Percentiles rank a stretch among this genome's conserved stretches.
Evolutionary conservation across 2,329 filamentous ascomycete genomes (phyloP).

Genomic region (Botryotinia globosa): DNA sequence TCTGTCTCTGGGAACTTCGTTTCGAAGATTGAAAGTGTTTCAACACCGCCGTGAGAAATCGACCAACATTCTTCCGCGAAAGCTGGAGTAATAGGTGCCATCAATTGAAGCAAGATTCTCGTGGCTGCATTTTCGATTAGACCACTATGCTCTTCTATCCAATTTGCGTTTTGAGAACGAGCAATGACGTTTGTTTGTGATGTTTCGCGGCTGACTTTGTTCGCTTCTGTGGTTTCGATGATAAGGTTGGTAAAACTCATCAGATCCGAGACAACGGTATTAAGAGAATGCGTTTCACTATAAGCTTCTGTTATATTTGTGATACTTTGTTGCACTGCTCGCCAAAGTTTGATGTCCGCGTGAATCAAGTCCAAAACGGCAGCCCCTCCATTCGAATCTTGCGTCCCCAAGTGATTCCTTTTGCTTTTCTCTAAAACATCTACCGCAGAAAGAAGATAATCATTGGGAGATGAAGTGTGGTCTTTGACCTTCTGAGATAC

Average conservation of each 20-base stretch:
- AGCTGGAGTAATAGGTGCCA: slow-evolving; percentile 77
- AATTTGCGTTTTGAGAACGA: not conserved
- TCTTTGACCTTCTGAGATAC: not conserved
- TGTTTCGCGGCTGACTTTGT: slow-evolving; percentile 23
- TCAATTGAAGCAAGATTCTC: slow-evolving; percentile 62
- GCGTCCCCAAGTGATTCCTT: too few species aligned
- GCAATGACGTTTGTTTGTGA: not conserved
- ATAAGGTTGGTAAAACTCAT: slow-evolving; percentile 76
- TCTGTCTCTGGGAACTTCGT: slow-evolving; percentile 58
- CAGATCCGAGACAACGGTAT: slow-evolving; percentile 79
- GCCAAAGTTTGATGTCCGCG: slow-evolving; percentile 50
- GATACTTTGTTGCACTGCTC: slow-evolving; percentile 66
- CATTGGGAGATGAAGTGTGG: not conserved
- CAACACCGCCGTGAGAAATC: slow-evolving; percentile 31
- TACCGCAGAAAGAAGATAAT: not conserved
- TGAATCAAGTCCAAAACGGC: slow-evolving; percentile 32
- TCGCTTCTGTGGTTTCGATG: slow-evolving; percentile 41
- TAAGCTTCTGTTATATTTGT: slow-evolving; percentile 65
- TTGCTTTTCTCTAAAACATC: not conserved
- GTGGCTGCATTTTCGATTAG: slow-evolving; percentile 28
- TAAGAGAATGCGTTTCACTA: slow-evolving; percentile 70
- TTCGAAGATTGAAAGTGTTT: slow-evolving; percentile 42
- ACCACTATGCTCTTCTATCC: slow-evolving; percentile 33
- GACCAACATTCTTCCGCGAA: slow-evolving; percentile 78
- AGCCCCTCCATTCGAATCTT: not conserved